Evolutionary conservation across 1,284 basidiomycete species (phyloP), one percentile per base, ranked within the genome.

Genomic region (Ceratobasidium sp.): DNA sequence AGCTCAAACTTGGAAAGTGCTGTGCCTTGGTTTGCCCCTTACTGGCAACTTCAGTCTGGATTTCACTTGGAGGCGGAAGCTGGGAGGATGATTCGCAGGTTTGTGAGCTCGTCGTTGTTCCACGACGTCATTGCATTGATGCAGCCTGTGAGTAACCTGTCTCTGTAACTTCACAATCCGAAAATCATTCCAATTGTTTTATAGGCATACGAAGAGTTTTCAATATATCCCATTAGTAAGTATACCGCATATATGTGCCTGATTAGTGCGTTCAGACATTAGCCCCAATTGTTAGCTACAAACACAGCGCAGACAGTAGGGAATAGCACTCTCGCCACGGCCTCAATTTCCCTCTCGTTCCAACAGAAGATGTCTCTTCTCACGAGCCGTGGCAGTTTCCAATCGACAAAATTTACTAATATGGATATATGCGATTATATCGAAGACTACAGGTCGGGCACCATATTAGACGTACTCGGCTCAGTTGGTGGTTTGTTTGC

Each of bases 401-500:
- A 53, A 7, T 24, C 7, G n/a, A 7, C n/a, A 7, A n/a, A 53
- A 7, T 53, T n/a, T n/a, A n/a, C n/a, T n/a, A n/a, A n/a, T n/a
- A n/a, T n/a, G n/a, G n/a, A n/a, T n/a, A n/a, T n/a, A n/a, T 64
- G 62, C 33, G 62, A 64, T 50, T 64, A 45, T 31, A n/a, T 64
- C 24, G 41, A 64, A n/a, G 62, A 64, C 62, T 64, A 64, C 29
- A 44, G 62, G 24, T 14, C 62, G 45, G n/a, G 62, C 62, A 64
- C 62, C 4, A 24, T 64, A 15, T 64, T 64, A 19, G 62, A 50
- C 22, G 45, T 50, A 14, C n/a, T 64, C 29, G 62, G 62, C 5
- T 64, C 62, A 14, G 45, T 64, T 50, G 62, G 62, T 50, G 62
- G 62, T 29, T 27, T 64, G 36, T 64, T 64, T 22, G 62, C 62